phyloP scores from a whole-genome alignment of 2,329 filamentous ascomycete species.

The Stagonosporopsis vannaccii region DNA sequence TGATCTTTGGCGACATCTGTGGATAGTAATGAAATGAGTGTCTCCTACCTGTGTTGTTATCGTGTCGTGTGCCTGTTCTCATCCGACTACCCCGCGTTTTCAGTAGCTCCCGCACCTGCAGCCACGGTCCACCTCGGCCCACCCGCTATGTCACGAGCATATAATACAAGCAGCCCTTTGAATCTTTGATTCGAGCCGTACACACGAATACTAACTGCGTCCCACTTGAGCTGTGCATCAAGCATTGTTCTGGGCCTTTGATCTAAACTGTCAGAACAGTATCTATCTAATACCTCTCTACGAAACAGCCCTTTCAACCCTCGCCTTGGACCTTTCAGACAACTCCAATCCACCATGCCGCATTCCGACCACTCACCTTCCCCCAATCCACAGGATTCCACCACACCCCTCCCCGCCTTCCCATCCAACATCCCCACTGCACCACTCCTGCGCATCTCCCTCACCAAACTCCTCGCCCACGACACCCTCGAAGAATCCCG shows the following conservation, averaged over 20 bases:
- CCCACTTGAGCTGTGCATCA: no score
- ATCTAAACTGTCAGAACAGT: no score
- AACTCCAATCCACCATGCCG: no score
- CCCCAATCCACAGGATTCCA: not conserved
- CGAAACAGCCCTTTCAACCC: no score
- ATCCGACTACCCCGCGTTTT: slow-evolving; percentile 27
- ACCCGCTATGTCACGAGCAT: not conserved
- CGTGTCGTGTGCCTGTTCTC: not conserved
- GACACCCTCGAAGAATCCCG: slow-evolving; percentile 47
- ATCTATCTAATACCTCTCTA: no score
- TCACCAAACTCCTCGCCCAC: slow-evolving; percentile 47
- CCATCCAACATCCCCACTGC: slow-evolving; percentile 27
- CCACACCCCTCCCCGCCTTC: not conserved
- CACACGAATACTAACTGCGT: no score
- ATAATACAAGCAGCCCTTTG: no score
- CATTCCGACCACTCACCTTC: not conserved
- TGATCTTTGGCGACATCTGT: slow-evolving; percentile 43
- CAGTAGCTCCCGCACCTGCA: slow-evolving; percentile 14
- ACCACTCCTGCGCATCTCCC: slow-evolving; percentile 52
- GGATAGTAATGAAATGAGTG: slow-evolving; percentile 49
- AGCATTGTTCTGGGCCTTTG: no score
- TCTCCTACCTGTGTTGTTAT: slow-evolving; percentile 14
- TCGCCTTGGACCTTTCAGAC: no score
- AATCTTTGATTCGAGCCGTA: no score
- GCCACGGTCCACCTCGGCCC: not conserved